Conservation (phyloP, 2,329 filamentous ascomycete species). For the Alternaria sp. region DNA sequence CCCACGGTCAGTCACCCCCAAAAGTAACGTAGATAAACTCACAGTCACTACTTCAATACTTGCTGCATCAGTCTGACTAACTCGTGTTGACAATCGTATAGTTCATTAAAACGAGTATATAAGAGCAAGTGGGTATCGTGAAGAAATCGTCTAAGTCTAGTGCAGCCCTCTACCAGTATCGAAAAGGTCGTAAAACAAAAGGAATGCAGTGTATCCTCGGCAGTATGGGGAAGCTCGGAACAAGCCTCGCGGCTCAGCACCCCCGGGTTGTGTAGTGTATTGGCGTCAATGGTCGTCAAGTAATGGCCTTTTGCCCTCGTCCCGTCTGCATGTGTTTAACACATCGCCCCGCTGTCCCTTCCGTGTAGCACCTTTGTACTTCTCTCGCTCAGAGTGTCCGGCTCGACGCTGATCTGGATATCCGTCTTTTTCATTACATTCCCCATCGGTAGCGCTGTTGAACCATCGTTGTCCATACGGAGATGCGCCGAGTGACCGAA, state of each 20-base stretch:
- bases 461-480: constrained; percentile 19
- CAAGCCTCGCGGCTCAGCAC: background rate
- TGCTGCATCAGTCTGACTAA: background rate
- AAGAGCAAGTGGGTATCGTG: background rate
- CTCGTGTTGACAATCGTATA: background rate
- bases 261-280: background rate
- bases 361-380: background rate
- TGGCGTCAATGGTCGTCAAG: background rate
- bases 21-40: background rate
- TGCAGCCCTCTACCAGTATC: background rate
- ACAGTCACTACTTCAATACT: background rate
- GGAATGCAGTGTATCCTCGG: background rate
- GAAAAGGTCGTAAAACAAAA: background rate
- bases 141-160: background rate
- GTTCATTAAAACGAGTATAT: background rate
- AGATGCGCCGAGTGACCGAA: constrained; percentile 16
- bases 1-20: background rate
- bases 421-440: constrained; percentile 29
- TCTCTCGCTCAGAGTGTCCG: background rate
- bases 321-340: background rate
- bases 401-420: constrained; percentile 19
- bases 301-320: background rate
- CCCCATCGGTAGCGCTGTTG: background rate
- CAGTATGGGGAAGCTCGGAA: background rate
- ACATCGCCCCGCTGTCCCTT: background rate